phyloP scores from a whole-genome alignment of 768 basidiomycete species.

The Lactifluus piperatus region DNA sequence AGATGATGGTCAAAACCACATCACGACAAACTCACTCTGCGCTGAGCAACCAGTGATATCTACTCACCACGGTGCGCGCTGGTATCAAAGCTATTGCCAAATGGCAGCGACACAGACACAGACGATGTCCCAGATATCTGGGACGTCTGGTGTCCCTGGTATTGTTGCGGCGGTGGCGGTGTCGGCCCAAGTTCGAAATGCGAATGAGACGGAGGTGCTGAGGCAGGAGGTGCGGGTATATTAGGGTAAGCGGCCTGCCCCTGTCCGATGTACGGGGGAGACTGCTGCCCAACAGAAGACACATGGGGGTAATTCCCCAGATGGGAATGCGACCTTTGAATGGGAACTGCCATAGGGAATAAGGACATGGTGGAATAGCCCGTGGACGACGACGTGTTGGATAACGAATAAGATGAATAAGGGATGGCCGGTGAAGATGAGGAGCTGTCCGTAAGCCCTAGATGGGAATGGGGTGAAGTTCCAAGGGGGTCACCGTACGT shows the following conservation, averaged over 20 bases:
- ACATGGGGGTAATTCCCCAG: constrained; percentile 4
- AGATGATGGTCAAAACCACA: no score
- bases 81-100: constrained; percentile 6
- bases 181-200: constrained; percentile 15
- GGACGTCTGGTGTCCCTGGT: background rate
- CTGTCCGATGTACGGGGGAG: constrained; percentile 5
- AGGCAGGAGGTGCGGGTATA: constrained; percentile 7
- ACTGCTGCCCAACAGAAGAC: background rate
- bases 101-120: constrained; percentile 7
- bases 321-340: constrained; percentile 8
- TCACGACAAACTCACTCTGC: background rate
- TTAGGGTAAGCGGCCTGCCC: constrained; percentile 5
- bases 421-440: background rate
- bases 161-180: constrained; percentile 1
- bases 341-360: constrained; percentile 5
- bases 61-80: background rate
- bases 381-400: constrained; percentile 6
- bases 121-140: constrained; percentile 2
- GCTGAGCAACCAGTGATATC: background rate
- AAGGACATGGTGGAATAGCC: constrained; percentile 1
- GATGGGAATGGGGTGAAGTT: constrained; percentile 2
- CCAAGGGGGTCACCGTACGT: constrained; percentile 5
- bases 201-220: constrained; percentile 15
- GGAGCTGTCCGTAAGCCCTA: background rate
- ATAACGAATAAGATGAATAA: constrained; percentile 4